A percentile compares a stretch with the other conserved stretches of the same genome.
phyloP scores from a whole-genome alignment of 768 basidiomycete genomes.

The Rhizopogon vulgaris region DNA sequence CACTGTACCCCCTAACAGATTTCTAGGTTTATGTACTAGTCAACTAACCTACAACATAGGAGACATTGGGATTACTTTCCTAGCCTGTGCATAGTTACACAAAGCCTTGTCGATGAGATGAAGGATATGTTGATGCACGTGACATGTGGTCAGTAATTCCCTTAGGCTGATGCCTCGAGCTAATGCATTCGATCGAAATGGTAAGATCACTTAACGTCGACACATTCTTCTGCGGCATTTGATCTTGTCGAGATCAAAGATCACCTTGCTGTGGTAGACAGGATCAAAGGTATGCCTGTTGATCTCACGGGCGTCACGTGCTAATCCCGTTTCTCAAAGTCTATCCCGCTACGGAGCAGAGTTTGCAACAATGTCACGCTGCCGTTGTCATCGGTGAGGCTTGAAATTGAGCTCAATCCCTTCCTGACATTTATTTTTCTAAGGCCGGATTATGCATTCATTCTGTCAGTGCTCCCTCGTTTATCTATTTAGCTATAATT shows the following conservation, averaged over 20 bases:
- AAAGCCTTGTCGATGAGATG: constrained; percentile 20
- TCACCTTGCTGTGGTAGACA: constrained; percentile 20
- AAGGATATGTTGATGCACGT: constrained; percentile 20
- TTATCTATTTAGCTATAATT: neutral
- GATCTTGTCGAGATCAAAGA: constrained; percentile 13
- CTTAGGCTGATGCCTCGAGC: neutral
- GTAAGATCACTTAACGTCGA: constrained; percentile 23
- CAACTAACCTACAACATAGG: constrained; percentile 17
- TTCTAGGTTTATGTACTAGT: neutral
- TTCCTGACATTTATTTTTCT: constrained; percentile 5
- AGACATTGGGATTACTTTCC: constrained; percentile 30
- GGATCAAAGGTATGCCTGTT: constrained; percentile 15
- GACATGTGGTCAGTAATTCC: constrained; percentile 16
- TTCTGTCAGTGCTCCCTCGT: constrained; percentile 18
- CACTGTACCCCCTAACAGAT: neutral
- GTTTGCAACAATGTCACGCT: constrained; percentile 9
- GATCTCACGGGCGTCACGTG: neutral
- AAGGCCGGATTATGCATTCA: constrained; percentile 26
- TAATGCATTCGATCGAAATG: neutral
- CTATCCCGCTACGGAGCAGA: neutral
- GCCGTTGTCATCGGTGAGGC: constrained; percentile 17
- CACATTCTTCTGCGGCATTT: constrained; percentile 18
- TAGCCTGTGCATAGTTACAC: constrained; percentile 19
- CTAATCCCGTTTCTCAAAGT: neutral
- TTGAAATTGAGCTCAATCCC: neutral